Conservation (phyloP, 148 eudicot species). For the Vaccinium darrowii region DNA sequence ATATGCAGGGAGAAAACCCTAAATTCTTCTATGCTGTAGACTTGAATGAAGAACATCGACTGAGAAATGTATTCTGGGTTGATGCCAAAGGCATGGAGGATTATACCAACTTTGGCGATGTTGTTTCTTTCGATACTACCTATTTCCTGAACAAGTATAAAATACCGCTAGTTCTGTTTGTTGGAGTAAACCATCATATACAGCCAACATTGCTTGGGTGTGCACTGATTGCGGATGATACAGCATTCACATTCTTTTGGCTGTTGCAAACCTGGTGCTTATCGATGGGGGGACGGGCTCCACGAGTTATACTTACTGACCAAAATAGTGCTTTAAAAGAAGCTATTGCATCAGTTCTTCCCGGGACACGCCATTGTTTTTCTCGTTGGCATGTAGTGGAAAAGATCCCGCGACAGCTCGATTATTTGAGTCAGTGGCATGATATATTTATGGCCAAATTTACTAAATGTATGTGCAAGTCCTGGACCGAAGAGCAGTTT, state of each 20-base stretch:
- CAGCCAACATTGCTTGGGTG: conserved; percentile 66
- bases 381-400: conserved; percentile 50
- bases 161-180: conserved; percentile 54
- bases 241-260: conserved; percentile 55
- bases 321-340: conserved; percentile 43
- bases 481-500: conserved; percentile 60
- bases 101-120: conserved; percentile 57
- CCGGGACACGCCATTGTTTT: conserved; percentile 49
- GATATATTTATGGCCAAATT: conserved; percentile 48
- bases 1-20: conserved; percentile 66
- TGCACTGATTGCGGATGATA: conserved; percentile 57
- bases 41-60: conserved; percentile 59
- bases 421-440: conserved; percentile 41
- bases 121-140: conserved; percentile 54
- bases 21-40: conserved; percentile 62
- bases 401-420: conserved; percentile 48
- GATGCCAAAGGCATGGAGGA: conserved; percentile 62
- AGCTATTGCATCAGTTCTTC: conserved; percentile 46
- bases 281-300: conserved; percentile 58
- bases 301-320: conserved; percentile 52
- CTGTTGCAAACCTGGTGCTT: conserved; percentile 58
- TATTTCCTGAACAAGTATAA: conserved; percentile 53
- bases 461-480: conserved; percentile 46
- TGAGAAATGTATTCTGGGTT: conserved; percentile 72
- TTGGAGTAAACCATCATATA: conserved; percentile 65